Percentiles rank a stretch among this genome's conserved stretches.
Conservation (phyloP, 169 alveolate species). For the Sarcocystis neurona region DNA sequence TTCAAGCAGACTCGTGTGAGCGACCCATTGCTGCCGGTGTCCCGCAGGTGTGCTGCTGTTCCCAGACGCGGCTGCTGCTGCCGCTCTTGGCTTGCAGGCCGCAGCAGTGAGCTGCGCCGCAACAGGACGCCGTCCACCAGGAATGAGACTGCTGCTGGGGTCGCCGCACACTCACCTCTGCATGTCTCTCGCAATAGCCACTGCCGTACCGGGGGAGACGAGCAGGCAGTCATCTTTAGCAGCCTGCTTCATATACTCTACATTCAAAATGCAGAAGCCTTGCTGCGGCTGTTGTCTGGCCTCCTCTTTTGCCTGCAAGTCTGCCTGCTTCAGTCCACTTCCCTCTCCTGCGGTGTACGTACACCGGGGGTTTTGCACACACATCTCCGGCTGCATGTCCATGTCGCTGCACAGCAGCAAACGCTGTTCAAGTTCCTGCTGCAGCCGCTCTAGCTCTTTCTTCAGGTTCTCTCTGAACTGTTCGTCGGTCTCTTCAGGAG, state of each 20-base stretch:
- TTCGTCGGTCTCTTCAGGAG: too few species aligned
- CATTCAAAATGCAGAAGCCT: not conserved
- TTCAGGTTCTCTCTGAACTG: not conserved
- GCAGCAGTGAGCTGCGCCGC: not conserved
- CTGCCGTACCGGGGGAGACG: not conserved
- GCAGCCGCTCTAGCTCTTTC: not conserved
- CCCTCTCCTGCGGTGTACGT: conserved; percentile 13
- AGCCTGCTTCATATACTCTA: not conserved
- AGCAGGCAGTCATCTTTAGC: conserved; percentile 21
- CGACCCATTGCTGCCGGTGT: too few species aligned
- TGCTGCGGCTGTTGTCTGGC: too few species aligned
- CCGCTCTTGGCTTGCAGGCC: too few species aligned
- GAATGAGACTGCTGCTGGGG: not conserved
- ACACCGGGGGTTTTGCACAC: conserved; percentile 10
- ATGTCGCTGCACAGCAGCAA: not conserved
- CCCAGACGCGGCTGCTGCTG: too few species aligned
- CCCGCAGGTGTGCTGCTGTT: too few species aligned
- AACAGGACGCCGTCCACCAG: not conserved
- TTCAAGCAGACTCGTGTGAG: too few species aligned
- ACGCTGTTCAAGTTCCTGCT: not conserved
- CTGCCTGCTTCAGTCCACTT: not conserved
- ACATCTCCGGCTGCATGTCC: not conserved
- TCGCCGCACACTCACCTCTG: conserved; percentile 11
- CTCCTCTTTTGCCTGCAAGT: not conserved
- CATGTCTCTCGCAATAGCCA: not conserved